Conservation (phyloP, 176 grass and related monocot species). For the Avena atlantica region DNA sequence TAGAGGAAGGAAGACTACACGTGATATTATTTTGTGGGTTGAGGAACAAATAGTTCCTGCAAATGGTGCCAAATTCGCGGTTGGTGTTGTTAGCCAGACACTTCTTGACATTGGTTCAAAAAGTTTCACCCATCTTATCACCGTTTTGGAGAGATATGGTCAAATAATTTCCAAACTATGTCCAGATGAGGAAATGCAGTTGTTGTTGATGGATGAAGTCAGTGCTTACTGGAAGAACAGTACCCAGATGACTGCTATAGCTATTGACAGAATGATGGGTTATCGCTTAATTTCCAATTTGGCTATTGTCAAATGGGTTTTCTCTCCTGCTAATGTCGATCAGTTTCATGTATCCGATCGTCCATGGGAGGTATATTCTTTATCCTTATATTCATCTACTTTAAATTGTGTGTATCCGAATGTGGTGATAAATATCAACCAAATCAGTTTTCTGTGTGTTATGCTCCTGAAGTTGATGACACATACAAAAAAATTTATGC, state of each 20-base stretch:
- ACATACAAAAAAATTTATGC: neutral
- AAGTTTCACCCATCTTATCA: slow-evolving; percentile 99
- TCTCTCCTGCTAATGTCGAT: slow-evolving; percentile 74
- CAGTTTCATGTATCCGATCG: slow-evolving; percentile 96
- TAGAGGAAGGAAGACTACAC: slow-evolving; percentile 71
- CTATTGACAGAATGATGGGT: slow-evolving; percentile 99
- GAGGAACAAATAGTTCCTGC: slow-evolving; percentile 78
- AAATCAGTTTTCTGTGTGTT: slow-evolving; percentile 7
- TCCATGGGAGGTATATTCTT: slow-evolving; percentile 84
- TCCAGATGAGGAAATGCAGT: slow-evolving; percentile 77
- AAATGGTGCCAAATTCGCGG: slow-evolving; percentile 75
- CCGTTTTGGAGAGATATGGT: slow-evolving; percentile 90
- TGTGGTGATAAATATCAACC: slow-evolving; percentile 15
- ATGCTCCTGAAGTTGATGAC: neutral
- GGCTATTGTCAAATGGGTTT: slow-evolving; percentile 95
- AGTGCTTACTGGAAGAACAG: slow-evolving; percentile 93
- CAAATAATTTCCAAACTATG: slow-evolving; percentile 85
- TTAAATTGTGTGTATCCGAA: slow-evolving; percentile 8
- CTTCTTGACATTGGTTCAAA: slow-evolving; percentile 97
- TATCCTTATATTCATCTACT: slow-evolving; percentile 26
- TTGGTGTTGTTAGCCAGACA: slow-evolving; percentile 87
- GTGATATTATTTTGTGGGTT: slow-evolving; percentile 84
- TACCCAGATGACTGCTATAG: slow-evolving; percentile 93
- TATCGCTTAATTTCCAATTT: slow-evolving; percentile 89
- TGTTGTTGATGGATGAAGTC: slow-evolving; percentile 86